phyloP scores from a whole-genome alignment of 2,329 filamentous ascomycete genomes.

The Sporothrix pseudoabietina region DNA sequence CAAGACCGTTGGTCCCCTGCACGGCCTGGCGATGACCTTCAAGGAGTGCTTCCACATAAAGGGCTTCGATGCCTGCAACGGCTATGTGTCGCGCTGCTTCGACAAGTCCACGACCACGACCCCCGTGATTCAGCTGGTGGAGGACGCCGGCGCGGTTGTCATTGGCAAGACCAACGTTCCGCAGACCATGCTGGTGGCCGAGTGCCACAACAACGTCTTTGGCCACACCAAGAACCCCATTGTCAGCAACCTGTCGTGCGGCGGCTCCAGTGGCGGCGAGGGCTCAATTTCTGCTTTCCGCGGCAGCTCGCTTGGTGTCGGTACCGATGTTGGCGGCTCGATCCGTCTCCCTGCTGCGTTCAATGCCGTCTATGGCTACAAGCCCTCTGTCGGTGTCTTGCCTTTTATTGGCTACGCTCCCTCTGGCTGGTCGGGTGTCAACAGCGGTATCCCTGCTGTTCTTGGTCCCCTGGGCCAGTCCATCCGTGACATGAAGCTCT shows the following conservation, averaged over 20 bases:
- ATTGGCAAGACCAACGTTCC: slow-evolving; percentile 38
- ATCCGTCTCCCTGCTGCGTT: slow-evolving; percentile 40
- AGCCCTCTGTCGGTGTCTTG: slow-evolving; percentile 37
- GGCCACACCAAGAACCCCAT: slow-evolving; percentile 44
- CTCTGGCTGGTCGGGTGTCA: slow-evolving; percentile 32
- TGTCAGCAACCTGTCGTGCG: slow-evolving; percentile 42
- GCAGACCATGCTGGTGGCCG: slow-evolving; percentile 39
- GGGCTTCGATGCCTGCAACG: slow-evolving; percentile 31
- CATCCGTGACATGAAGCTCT: slow-evolving; percentile 28
- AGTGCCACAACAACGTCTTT: slow-evolving; percentile 45
- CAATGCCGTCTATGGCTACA: slow-evolving; percentile 41
- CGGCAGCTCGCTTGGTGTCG: slow-evolving; percentile 52
- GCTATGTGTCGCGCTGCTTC: slow-evolving; percentile 29
- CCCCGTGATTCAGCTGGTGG: slow-evolving; percentile 37
- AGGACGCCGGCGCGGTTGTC: slow-evolving; percentile 40
- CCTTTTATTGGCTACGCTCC: slow-evolving; percentile 34
- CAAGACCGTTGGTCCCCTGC: slow-evolving; percentile 43
- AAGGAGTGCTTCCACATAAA: slow-evolving; percentile 34
- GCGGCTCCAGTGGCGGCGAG: slow-evolving; percentile 46
- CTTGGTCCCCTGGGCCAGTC: slow-evolving; percentile 30
- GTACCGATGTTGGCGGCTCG: slow-evolving; percentile 40
- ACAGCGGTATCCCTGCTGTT: slow-evolving; percentile 32
- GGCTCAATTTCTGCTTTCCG: slow-evolving; percentile 43
- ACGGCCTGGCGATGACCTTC: slow-evolving; percentile 47
- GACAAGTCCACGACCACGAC: slow-evolving; percentile 33